Conservation (phyloP, 176 grass and related monocot species). For the Neostapfia colusana region DNA sequence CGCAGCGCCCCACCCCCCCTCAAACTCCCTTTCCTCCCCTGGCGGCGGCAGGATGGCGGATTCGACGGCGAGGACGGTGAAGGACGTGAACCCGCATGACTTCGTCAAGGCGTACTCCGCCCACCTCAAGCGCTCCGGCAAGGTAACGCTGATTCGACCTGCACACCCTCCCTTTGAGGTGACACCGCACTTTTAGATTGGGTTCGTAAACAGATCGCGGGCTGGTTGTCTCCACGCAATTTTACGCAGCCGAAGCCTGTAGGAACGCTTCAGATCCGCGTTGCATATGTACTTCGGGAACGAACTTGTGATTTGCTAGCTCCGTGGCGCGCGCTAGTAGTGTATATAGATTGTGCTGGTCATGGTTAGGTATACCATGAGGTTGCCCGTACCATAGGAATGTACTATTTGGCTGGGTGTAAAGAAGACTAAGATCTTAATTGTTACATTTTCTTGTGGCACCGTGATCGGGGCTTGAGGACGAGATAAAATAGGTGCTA, state of each 20-base stretch:
- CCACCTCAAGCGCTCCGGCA: constrained; percentile 65
- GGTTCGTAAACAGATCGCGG: neutral
- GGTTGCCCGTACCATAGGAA: no score
- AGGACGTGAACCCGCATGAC: constrained; percentile 59
- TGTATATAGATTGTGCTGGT: no score
- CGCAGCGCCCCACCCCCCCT: constrained; percentile 12
- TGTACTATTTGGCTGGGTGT: no score
- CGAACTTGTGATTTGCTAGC: no score
- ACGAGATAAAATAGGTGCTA: no score
- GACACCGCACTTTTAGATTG: no score
- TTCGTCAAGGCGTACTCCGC: constrained; percentile 61
- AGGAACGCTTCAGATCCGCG: neutral
- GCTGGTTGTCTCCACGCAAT: neutral
- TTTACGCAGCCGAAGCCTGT: neutral
- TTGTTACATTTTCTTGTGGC: no score
- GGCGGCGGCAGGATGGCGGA: constrained; percentile 17
- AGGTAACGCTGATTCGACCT: constrained; percentile 15
- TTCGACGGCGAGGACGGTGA: constrained; percentile 51
- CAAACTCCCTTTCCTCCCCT: no score
- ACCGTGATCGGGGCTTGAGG: no score
- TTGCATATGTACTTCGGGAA: neutral
- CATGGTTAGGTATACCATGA: no score
- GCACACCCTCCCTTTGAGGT: neutral
- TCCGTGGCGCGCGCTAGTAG: no score
- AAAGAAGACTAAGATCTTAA: no score